Base-by-base conservation (phyloP, 2,329 filamentous ascomycete genomes). In the Neonectria ditissima region DNA sequence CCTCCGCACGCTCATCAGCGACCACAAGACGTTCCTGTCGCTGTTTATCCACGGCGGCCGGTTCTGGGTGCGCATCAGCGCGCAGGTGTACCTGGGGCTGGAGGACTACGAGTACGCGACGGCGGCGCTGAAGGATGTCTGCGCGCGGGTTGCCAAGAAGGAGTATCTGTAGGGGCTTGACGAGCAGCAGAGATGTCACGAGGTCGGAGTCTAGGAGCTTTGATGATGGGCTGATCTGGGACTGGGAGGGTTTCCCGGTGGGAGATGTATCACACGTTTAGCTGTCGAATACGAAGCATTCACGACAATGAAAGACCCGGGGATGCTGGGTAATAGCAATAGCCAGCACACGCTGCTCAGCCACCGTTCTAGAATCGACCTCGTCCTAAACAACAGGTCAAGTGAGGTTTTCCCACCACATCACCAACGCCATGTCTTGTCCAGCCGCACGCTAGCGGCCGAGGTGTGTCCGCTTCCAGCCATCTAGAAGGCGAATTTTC, bases 21-120 rank as follows among this genome's bases (percentile, higher is more conserved):
- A 90, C n/a, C 87, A 89, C 76, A 84, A 89, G 58, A 96, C 93
- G 0, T 95, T 93, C 72, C 79, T 96, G 55, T 83, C 89, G 1
- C 74, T 92, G 3, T 88, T 88, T 61, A 77, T 84, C 9, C 88
- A 94, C 68, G 83, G 79, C 0, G 85, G 84, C 0, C 83, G 83
- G 56, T 86, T 90, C 75, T 97, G 91, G 91, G 82, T 85, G 0
- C 82, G 95, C 52, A 73, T 97, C 51, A 94, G 91, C 74, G 92
- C 87, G 14, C 94, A 97, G 82, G 86, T 96, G 0, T 98, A 96
- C 75, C 79, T 97, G n/a, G 92, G 93, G 26, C 76, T 90, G 67
- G 83, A 83, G 13, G 94, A 97, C 77, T 97, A 96, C 74, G 87
- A 91, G 75, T 92, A 87, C 86, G 84, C 86, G 4, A 92, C 84